phyloP scores from a whole-genome alignment of 768 basidiomycete genomes.

The Boletus rex-veris region DNA sequence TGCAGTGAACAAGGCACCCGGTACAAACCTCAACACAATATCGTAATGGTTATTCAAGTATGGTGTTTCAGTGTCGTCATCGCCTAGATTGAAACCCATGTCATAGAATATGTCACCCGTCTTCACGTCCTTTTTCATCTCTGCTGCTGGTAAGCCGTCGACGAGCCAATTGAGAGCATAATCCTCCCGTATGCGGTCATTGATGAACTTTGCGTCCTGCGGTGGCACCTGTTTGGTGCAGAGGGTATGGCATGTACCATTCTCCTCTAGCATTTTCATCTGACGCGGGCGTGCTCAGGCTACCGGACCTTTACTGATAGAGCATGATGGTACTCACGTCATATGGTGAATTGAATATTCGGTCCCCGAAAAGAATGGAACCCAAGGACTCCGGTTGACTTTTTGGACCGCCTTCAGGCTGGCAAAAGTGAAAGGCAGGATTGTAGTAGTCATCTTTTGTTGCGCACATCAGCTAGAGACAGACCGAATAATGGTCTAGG shows the following conservation, averaged over 20 bases:
- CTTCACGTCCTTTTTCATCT: slow-evolving; percentile 80
- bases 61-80: slow-evolving; percentile 62
- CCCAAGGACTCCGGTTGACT: slow-evolving; percentile 84
- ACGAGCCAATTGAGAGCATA: slow-evolving; percentile 94
- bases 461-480: slow-evolving; percentile 2
- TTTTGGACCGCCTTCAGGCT: slow-evolving; percentile 67
- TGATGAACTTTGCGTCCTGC: slow-evolving; percentile 84
- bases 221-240: slow-evolving; percentile 60
- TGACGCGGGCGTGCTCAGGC: slow-evolving; percentile 30
- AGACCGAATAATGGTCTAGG: not conserved
- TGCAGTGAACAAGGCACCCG: not conserved
- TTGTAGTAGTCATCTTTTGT: slow-evolving; percentile 89
- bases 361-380: slow-evolving; percentile 93
- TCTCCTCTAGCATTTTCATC: slow-evolving; percentile 80
- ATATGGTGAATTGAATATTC: slow-evolving; percentile 89
- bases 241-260: slow-evolving; percentile 70
- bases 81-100: slow-evolving; percentile 90
- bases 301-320: not conserved
- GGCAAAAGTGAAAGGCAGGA: slow-evolving; percentile 79
- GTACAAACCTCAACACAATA: slow-evolving; percentile 64
- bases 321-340: slow-evolving; percentile 50
- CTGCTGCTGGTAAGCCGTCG: slow-evolving; percentile 90
- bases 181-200: slow-evolving; percentile 86
- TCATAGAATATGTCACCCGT: slow-evolving; percentile 88
- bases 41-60: slow-evolving; percentile 93